phyloP scores from a whole-genome alignment of 2,329 filamentous ascomycete species.

The Colletotrichum karsti region DNA sequence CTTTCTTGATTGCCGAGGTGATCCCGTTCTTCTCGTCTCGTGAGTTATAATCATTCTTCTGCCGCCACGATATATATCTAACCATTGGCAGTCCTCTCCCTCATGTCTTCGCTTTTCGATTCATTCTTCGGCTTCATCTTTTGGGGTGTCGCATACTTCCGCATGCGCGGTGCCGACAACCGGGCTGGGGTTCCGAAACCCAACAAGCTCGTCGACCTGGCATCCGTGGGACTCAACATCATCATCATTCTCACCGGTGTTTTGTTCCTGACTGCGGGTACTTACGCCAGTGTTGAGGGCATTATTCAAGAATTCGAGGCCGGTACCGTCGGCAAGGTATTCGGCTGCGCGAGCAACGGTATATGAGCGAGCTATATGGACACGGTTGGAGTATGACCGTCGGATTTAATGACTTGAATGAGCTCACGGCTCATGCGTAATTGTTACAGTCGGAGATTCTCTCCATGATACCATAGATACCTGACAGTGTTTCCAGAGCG shows the following conservation, averaged over 20 bases:
- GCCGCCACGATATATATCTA: conserved; percentile 43
- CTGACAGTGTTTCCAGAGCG: not conserved
- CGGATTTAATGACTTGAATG: not conserved
- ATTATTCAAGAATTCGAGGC: conserved; percentile 77
- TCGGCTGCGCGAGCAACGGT: conserved; percentile 77
- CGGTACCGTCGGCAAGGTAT: conserved; percentile 74
- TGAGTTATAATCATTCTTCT: conserved; percentile 41
- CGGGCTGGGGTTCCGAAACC: conserved; percentile 61
- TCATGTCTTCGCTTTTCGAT: conserved; percentile 91
- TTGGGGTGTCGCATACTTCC: conserved; percentile 84
- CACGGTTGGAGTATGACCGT: not conserved
- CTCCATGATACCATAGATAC: not conserved
- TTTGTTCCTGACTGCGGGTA: conserved; percentile 84
- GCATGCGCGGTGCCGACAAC: conserved; percentile 75
- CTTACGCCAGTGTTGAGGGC: conserved; percentile 79
- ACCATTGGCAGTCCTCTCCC: conserved; percentile 59
- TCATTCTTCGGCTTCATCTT: conserved; percentile 97
- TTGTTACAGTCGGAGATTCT: not conserved
- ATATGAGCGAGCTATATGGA: not conserved
- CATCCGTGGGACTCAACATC: conserved; percentile 74
- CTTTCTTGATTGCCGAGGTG: conserved; percentile 90
- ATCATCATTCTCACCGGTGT: conserved; percentile 78
- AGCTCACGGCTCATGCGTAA: not conserved
- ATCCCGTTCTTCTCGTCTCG: conserved; percentile 91
- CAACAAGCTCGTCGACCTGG: conserved; percentile 56